A percentile compares a stretch with the other conserved stretches of the same genome.
Evolutionary conservation across 352 stramenopile genomes (phyloP).

Genomic region (Globisporangium cylindrosporum): DNA sequence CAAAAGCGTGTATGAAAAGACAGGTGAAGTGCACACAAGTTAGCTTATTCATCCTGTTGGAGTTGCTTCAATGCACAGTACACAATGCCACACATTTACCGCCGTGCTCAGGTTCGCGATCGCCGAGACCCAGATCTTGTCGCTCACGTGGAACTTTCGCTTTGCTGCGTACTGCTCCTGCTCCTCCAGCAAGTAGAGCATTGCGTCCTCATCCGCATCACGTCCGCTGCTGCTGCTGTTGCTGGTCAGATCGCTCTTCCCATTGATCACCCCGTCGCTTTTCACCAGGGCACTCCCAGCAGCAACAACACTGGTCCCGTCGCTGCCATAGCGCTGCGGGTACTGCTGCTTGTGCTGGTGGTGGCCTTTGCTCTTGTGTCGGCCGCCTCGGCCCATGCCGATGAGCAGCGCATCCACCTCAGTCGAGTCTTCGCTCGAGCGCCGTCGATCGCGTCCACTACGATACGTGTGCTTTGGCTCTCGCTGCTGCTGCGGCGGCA

Average conservation of each 20-base stretch:
- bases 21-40: too few relatives aligned
- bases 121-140: slow-evolving; percentile 59
- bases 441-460: slow-evolving; percentile 4
- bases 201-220: background rate
- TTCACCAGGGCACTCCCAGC: background rate
- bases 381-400: background rate
- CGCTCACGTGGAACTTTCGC: slow-evolving; percentile 27
- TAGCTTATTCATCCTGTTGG: too few relatives aligned
- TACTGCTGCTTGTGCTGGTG: background rate
- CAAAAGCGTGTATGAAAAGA: background rate
- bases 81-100: slow-evolving; percentile 24
- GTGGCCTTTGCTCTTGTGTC: background rate
- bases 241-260: too few relatives aligned
- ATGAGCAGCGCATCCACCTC: slow-evolving; percentile 13
- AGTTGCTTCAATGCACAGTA: too few relatives aligned
- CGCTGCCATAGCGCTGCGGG: background rate
- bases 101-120: slow-evolving; percentile 82
- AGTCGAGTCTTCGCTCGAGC: slow-evolving; percentile 16
- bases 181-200: slow-evolving; percentile 11
- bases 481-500: too few relatives aligned
- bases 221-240: background rate
- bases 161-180: background rate
- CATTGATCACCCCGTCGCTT: too few relatives aligned
- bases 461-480: too few relatives aligned
- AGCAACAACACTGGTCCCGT: background rate